These are phyloP conservation scores for Apodospora peruviana DNA, from an alignment of 495 filamentous ascomycete species.

Conservation along the genomic window DNA sequence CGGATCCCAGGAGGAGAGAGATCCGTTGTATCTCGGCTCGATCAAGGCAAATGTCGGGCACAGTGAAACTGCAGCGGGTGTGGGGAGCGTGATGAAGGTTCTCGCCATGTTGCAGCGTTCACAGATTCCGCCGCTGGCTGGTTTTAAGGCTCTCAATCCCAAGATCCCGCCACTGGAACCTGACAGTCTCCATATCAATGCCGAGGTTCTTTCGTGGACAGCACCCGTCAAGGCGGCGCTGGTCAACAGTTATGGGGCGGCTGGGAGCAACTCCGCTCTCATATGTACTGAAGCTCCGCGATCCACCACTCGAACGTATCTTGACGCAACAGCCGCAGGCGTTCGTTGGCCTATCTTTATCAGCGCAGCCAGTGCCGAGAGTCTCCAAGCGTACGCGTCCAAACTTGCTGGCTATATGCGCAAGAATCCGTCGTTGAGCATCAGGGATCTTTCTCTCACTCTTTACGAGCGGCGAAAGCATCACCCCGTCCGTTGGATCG, in stretches of 20 bases:
- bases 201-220: constrained; percentile 52
- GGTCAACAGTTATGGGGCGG: constrained; percentile 59
- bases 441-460: too few species aligned
- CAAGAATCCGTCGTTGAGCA: neutral
- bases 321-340: constrained; percentile 13
- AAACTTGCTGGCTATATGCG: constrained; percentile 19
- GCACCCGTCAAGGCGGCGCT: constrained; percentile 48
- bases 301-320: too few species aligned
- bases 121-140: constrained; percentile 71
- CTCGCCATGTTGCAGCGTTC: constrained; percentile 77
- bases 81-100: constrained; percentile 70
- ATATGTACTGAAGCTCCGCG: constrained; percentile 49
- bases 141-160: constrained; percentile 75
- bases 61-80: constrained; percentile 74
- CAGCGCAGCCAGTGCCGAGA: constrained; percentile 30
- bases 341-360: constrained; percentile 43
- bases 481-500: too few species aligned
- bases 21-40: constrained; percentile 64
- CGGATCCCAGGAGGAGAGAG: constrained; percentile 44
- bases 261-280: constrained; percentile 56
- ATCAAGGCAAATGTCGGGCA: constrained; percentile 84
- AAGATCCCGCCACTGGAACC: constrained; percentile 64
- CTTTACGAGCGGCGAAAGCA: too few species aligned
- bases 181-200: constrained; percentile 59
- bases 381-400: constrained; percentile 40